Percentiles rank a stretch among this genome's conserved stretches.
phyloP scores from a whole-genome alignment of 1,284 basidiomycete genomes.

The Trichosporon faecale region DNA sequence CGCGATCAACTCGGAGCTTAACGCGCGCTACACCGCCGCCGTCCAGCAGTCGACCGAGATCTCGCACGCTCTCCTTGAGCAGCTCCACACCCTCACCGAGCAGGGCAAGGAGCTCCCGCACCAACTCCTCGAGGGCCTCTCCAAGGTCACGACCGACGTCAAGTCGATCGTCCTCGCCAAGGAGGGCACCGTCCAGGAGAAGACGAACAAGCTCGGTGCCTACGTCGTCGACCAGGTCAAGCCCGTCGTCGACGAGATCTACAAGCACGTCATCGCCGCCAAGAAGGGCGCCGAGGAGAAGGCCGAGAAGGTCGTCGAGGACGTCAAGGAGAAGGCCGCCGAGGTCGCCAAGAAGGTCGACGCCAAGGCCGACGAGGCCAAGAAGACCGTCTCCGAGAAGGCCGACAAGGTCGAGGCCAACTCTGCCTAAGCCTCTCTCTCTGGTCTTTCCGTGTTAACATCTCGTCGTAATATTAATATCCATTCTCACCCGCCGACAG shows the following conservation, averaged over 20 bases:
- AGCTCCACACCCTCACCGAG: constrained; percentile 44
- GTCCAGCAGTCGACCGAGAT: constrained; percentile 41
- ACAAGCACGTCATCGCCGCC: constrained; percentile 46
- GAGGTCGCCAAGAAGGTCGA: constrained; percentile 7
- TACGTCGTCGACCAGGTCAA: constrained; percentile 51
- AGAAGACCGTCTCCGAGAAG: neutral
- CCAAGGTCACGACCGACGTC: constrained; percentile 45
- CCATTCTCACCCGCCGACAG: neutral
- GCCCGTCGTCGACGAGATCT: constrained; percentile 51
- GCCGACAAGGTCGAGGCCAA: constrained; percentile 1
- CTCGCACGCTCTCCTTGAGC: constrained; percentile 43
- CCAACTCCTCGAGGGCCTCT: constrained; percentile 43
- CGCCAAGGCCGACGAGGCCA: constrained; percentile 9
- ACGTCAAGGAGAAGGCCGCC: constrained; percentile 16
- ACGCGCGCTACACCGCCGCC: constrained; percentile 33
- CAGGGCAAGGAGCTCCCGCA: constrained; percentile 47
- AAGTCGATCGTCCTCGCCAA: constrained; percentile 49
- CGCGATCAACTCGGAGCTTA: constrained; percentile 45
- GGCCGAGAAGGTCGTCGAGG: constrained; percentile 29
- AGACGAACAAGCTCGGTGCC: constrained; percentile 49
- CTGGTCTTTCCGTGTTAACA: neutral
- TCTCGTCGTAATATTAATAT: constrained; percentile 1
- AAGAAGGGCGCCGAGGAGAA: constrained; percentile 31
- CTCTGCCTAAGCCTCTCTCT: neutral
- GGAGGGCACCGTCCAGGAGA: constrained; percentile 47